phyloP scores from a whole-genome alignment of 441 rosid species.

The Adansonia rubrostipa region DNA sequence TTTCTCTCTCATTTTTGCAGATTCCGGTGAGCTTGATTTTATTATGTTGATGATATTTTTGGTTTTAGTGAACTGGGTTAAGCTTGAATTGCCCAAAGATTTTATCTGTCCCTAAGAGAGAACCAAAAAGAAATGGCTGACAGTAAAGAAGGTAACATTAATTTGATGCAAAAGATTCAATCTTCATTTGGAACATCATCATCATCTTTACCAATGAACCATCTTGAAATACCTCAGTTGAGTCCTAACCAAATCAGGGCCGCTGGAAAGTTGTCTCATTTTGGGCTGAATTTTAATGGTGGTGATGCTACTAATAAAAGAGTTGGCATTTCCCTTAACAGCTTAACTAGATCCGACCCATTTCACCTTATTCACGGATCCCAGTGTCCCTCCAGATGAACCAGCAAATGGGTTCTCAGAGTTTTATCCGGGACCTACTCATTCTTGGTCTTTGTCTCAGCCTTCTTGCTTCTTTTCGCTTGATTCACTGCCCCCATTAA shows the following conservation, averaged over 20 bases:
- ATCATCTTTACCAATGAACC: too few species aligned
- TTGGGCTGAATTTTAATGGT: constrained; percentile 45
- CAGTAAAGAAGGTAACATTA: background rate
- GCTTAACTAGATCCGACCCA: constrained; percentile 81
- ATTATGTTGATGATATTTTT: background rate
- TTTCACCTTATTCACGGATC: constrained; percentile 88
- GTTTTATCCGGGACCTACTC: constrained; percentile 55
- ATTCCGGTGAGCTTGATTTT: background rate
- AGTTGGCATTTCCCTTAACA: constrained; percentile 82
- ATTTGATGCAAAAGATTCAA: background rate
- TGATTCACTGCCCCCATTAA: constrained; percentile 72
- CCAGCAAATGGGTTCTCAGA: constrained; percentile 59
- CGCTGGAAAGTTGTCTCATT: constrained; percentile 55
- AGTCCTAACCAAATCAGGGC: constrained; percentile 52
- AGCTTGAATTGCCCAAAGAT: background rate
- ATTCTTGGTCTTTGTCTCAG: constrained; percentile 87
- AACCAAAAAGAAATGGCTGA: background rate
- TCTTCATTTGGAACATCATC: too few species aligned
- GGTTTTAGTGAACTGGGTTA: background rate
- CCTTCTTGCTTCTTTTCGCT: constrained; percentile 77
- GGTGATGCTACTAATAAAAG: constrained; percentile 56
- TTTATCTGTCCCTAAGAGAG: too few species aligned
- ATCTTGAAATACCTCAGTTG: constrained; percentile 13
- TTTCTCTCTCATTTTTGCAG: too few species aligned
- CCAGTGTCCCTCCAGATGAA: constrained; percentile 55